Conservation (phyloP, 306 rosid species). For the Vicia sativa region DNA sequence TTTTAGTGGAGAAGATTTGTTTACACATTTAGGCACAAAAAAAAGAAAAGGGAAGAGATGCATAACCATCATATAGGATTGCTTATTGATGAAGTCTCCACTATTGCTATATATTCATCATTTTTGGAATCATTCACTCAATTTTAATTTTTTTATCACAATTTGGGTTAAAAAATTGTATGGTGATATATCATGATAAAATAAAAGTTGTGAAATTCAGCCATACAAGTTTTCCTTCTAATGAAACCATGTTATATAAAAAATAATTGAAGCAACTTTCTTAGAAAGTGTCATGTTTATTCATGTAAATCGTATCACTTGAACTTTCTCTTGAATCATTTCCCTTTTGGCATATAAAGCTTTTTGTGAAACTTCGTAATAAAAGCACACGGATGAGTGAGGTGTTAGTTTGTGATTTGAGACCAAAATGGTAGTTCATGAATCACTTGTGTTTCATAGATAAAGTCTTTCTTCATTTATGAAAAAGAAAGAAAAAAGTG, state of each 20-base stretch:
- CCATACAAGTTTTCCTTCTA: not conserved
- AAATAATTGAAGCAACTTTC: conserved; percentile 6
- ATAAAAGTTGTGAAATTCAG: not conserved
- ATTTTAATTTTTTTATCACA: not conserved
- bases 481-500: not conserved
- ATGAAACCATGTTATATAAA: not conserved
- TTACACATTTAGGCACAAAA: no score
- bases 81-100: conserved; percentile 16
- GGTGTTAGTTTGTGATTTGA: not conserved
- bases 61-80: not conserved
- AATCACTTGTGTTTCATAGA: not conserved
- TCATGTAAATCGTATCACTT: conserved; percentile 15
- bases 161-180: not conserved
- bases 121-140: not conserved
- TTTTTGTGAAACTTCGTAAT: not conserved
- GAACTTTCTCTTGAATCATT: not conserved
- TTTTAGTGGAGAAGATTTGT: not conserved
- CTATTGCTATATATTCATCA: not conserved
- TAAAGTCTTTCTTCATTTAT: not conserved
- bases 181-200: not conserved
- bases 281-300: conserved; percentile 3
- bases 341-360: not conserved
- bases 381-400: conserved; percentile 11
- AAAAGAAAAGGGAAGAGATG: no score
- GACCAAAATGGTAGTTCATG: conserved; percentile 1